Evolutionary conservation across 345 rosid genomes (phyloP).

Genomic region (Clausena lansium): DNA sequence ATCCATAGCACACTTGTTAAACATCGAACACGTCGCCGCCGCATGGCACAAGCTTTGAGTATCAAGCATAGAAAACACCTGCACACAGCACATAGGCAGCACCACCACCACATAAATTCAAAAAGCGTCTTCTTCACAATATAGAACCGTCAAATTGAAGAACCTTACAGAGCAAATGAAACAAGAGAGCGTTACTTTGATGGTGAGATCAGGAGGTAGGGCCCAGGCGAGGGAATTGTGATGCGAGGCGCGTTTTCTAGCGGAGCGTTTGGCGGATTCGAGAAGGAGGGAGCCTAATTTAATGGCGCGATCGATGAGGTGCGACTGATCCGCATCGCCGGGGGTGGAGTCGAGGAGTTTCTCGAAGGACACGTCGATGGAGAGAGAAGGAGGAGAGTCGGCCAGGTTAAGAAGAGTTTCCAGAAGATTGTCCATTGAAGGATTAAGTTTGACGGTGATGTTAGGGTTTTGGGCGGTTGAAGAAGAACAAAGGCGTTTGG

Average conservation of each 20-base stretch:
- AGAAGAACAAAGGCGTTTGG: conserved; percentile 61
- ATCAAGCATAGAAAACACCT: conserved; percentile 91
- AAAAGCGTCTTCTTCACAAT: not conserved
- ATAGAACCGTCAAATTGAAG: not conserved
- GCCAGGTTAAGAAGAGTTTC: conserved; percentile 43
- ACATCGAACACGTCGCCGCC: conserved; percentile 77
- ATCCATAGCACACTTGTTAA: conserved; percentile 82
- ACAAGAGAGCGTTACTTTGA: conserved; percentile 40
- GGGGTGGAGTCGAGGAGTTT: conserved; percentile 56
- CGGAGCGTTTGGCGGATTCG: conserved; percentile 59
- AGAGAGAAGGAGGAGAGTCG: conserved; percentile 41
- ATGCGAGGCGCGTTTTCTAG: conserved; percentile 60
- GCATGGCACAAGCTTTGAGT: conserved; percentile 73
- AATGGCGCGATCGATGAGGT: conserved; percentile 62
- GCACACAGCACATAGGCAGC: not conserved
- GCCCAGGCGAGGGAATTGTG: conserved; percentile 70
- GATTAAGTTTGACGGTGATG: conserved; percentile 14
- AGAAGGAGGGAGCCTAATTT: conserved; percentile 58
- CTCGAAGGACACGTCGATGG: conserved; percentile 59
- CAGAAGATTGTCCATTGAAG: conserved; percentile 47
- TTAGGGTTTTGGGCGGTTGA: conserved; percentile 23
- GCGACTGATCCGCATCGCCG: conserved; percentile 49
- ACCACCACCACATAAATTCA: not conserved
- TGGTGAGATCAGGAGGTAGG: conserved; percentile 77
- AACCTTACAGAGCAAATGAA: not conserved